Percentiles rank a stretch among this genome's conserved stretches.
Evolutionary conservation across 2,329 filamentous ascomycete genomes (phyloP).

Genomic region (Penicillium decumbens): DNA sequence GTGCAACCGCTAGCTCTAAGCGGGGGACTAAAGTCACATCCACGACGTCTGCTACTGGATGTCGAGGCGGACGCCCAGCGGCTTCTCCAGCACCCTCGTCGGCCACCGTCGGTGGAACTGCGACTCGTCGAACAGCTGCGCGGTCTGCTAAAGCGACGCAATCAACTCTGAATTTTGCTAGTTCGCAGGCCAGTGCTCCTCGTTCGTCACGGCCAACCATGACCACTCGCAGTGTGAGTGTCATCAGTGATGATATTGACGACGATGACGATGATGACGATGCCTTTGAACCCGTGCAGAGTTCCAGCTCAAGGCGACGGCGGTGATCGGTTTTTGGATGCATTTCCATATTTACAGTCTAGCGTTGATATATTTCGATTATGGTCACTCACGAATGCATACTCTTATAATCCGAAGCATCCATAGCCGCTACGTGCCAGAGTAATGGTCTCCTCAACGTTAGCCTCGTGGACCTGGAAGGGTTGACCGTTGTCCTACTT

Average conservation of each 20-base stretch:
- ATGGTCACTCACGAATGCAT: not conserved
- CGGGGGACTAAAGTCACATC: slow-evolving; percentile 23
- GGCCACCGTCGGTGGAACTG: slow-evolving; percentile 26
- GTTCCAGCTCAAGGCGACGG: slow-evolving; percentile 19
- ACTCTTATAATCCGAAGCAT: not conserved
- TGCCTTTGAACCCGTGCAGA: slow-evolving; percentile 44
- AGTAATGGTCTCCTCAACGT: not conserved
- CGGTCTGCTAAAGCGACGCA: slow-evolving; percentile 33
- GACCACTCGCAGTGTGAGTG: slow-evolving; percentile 32
- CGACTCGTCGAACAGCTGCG: slow-evolving; percentile 24
- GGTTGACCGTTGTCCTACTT: not conserved
- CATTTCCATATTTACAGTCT: not conserved
- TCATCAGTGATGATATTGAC: slow-evolving; percentile 40
- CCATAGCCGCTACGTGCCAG: not conserved
- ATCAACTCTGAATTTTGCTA: slow-evolving; percentile 41
- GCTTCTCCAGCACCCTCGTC: slow-evolving; percentile 35
- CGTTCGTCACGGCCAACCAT: slow-evolving; percentile 28
- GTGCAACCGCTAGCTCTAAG: slow-evolving; percentile 21
- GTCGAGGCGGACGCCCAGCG: slow-evolving; percentile 26
- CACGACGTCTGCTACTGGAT: slow-evolving; percentile 20
- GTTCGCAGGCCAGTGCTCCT: slow-evolving; percentile 34
- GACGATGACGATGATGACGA: slow-evolving; percentile 41
- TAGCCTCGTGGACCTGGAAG: not conserved
- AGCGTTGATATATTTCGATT: not conserved
- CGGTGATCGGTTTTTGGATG: slow-evolving; percentile 15